phyloP scores from a whole-genome alignment of 1,139 yeast genomes.

The Debaryomyces robertsiae region DNA sequence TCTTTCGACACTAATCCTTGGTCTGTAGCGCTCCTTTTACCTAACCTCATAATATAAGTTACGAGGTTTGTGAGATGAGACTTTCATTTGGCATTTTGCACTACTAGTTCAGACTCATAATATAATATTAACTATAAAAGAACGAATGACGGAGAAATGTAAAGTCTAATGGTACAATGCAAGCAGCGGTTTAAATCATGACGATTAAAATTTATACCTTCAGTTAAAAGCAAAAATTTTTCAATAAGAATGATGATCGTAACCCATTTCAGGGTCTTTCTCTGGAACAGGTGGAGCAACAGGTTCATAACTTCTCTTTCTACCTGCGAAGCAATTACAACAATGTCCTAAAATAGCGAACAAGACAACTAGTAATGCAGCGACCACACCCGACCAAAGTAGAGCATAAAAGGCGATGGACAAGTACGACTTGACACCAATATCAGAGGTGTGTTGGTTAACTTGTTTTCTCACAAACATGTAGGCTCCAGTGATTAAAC shows the following conservation, averaged over 20 bases:
- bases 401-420: slow-evolving; percentile 48
- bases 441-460: slow-evolving; percentile 32
- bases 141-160: too few relatives aligned
- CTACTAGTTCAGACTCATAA: slow-evolving; percentile 1
- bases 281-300: slow-evolving; percentile 19
- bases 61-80: slow-evolving; percentile 8
- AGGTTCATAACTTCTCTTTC: slow-evolving; percentile 32
- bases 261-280: slow-evolving; percentile 25
- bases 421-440: slow-evolving; percentile 40
- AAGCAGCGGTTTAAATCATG: too few relatives aligned
- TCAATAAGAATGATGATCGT: slow-evolving; percentile 22
- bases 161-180: too few relatives aligned
- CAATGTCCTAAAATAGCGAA: slow-evolving; percentile 48
- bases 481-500: slow-evolving; percentile 38
- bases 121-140: background rate
- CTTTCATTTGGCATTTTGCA: slow-evolving; percentile 5
- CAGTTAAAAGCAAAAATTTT: background rate
- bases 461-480: slow-evolving; percentile 32
- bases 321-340: slow-evolving; percentile 41
- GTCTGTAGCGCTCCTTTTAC: background rate
- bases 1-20: background rate
- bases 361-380: slow-evolving; percentile 36
- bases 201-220: too few relatives aligned
- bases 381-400: slow-evolving; percentile 44
- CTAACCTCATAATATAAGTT: background rate